Percentiles rank a stretch among this genome's conserved stretches.
These are phyloP conservation scores for Elsinoe perseae DNA, from an alignment of 2,329 filamentous ascomycete species.

Conservation along the genomic window DNA sequence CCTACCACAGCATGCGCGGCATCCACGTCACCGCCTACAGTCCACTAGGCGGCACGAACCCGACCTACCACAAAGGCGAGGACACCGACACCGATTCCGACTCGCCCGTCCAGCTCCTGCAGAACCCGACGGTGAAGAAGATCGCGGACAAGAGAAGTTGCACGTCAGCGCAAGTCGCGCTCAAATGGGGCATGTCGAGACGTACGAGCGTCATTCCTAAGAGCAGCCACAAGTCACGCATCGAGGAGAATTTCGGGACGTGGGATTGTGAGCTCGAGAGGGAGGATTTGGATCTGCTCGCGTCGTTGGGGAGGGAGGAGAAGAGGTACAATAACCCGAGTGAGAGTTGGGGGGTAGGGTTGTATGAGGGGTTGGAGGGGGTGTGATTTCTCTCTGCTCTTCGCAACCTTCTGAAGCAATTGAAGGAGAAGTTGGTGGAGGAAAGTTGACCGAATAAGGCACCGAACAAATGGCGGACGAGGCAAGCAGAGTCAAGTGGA, in stretches of 20 bases:
- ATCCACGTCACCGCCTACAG: conserved; percentile 49
- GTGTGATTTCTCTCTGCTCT: neutral
- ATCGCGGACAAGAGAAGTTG: conserved; percentile 37
- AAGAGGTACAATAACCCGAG: conserved; percentile 37
- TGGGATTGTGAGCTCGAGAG: conserved; percentile 31
- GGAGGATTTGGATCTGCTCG: conserved; percentile 32
- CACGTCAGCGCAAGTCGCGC: conserved; percentile 38
- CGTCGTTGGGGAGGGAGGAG: conserved; percentile 29
- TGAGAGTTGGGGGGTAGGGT: conserved; percentile 34
- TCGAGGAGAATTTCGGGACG: conserved; percentile 39
- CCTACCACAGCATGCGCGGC: conserved; percentile 43
- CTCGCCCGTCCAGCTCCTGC: conserved; percentile 31
- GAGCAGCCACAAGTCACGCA: conserved; percentile 37
- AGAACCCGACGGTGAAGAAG: conserved; percentile 35
- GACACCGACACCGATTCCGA: conserved; percentile 17
- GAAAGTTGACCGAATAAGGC: conserved; percentile 1
- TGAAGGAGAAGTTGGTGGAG: conserved; percentile 20
- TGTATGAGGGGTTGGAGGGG: conserved; percentile 39
- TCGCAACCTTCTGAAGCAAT: no score
- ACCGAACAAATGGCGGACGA: no score
- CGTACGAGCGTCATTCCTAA: conserved; percentile 47
- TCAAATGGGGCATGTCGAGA: conserved; percentile 44
- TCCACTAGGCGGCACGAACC: conserved; percentile 41
- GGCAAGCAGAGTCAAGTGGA: neutral
- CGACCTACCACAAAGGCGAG: conserved; percentile 34